Percentiles rank a stretch among this genome's conserved stretches.
Evolutionary conservation across 306 rosid species (phyloP).

Genomic region (Malus fusca): DNA sequence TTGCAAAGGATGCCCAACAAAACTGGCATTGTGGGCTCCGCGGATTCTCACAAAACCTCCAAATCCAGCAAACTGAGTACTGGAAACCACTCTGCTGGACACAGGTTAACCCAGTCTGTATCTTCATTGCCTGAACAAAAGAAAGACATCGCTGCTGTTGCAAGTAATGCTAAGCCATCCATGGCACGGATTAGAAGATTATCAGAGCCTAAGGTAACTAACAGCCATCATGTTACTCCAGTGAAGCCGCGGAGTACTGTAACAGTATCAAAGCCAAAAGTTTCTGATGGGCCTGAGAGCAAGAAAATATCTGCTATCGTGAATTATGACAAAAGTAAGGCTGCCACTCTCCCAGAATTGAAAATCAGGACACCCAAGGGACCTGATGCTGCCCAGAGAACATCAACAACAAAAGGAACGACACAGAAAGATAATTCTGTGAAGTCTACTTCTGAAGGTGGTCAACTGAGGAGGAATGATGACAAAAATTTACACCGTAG

Average conservation of each 20-base stretch:
- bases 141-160: conserved; percentile 47
- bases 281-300: conserved; percentile 50
- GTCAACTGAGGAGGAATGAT: conserved; percentile 31
- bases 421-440: conserved; percentile 33
- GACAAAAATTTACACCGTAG: conserved; percentile 30
- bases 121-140: conserved; percentile 68
- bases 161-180: conserved; percentile 63
- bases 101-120: conserved; percentile 61
- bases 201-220: conserved; percentile 79
- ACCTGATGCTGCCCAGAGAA: conserved; percentile 38
- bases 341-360: conserved; percentile 87
- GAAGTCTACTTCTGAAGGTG: conserved; percentile 41
- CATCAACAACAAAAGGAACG: conserved; percentile 38
- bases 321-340: conserved; percentile 71
- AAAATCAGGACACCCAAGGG: conserved; percentile 69
- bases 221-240: conserved; percentile 40
- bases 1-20: conserved; percentile 50
- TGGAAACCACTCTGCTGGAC: conserved; percentile 45
- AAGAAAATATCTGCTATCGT: conserved; percentile 79
- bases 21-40: conserved; percentile 50
- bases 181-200: conserved; percentile 78
- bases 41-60: conserved; percentile 50
- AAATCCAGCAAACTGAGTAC: conserved; percentile 56
- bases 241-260: conserved; percentile 34
- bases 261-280: conserved; percentile 42